A percentile compares a stretch with the other conserved stretches of the same genome.
Conservation (phyloP, 2,329 filamentous ascomycete genomes). For the Trichoderma sp. region DNA sequence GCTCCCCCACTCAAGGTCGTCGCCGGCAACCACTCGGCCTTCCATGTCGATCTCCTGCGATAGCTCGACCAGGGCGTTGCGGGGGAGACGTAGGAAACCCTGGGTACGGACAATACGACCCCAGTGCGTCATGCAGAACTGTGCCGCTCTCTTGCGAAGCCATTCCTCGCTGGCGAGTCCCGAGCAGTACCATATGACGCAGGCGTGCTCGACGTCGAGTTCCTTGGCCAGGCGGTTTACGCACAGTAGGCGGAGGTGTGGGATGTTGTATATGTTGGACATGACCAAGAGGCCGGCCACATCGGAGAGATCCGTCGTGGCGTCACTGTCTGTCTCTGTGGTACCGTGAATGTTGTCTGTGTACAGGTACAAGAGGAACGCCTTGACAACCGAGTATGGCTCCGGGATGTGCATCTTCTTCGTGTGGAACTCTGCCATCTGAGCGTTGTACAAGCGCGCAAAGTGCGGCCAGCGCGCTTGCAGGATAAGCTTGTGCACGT, state of each 20-base stretch:
- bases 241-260: slow-evolving; percentile 84
- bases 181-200: slow-evolving; percentile 93
- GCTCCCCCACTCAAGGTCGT: slow-evolving; percentile 66
- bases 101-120: slow-evolving; percentile 87
- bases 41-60: slow-evolving; percentile 93
- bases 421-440: slow-evolving; percentile 97
- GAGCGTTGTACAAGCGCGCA: slow-evolving; percentile 81
- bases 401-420: slow-evolving; percentile 98
- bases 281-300: slow-evolving; percentile 94
- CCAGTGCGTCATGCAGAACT: slow-evolving; percentile 91
- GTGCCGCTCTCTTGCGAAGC: slow-evolving; percentile 83
- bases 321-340: slow-evolving; percentile 57
- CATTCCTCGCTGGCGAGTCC: slow-evolving; percentile 88
- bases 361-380: slow-evolving; percentile 95
- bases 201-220: slow-evolving; percentile 90
- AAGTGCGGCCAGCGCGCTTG: slow-evolving; percentile 98
- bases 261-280: slow-evolving; percentile 98
- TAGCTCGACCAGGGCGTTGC: slow-evolving; percentile 79
- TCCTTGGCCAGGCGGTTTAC: slow-evolving; percentile 88
- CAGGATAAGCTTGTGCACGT: slow-evolving; percentile 92
- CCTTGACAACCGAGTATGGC: slow-evolving; percentile 88
- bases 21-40: slow-evolving; percentile 83
- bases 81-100: slow-evolving; percentile 79
- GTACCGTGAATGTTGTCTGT: slow-evolving; percentile 78
- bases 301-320: slow-evolving; percentile 76